These are phyloP conservation scores for Phalaenopsis hybrid DNA, from an alignment of 116 monocot genomes.

Conservation along the genomic window DNA sequence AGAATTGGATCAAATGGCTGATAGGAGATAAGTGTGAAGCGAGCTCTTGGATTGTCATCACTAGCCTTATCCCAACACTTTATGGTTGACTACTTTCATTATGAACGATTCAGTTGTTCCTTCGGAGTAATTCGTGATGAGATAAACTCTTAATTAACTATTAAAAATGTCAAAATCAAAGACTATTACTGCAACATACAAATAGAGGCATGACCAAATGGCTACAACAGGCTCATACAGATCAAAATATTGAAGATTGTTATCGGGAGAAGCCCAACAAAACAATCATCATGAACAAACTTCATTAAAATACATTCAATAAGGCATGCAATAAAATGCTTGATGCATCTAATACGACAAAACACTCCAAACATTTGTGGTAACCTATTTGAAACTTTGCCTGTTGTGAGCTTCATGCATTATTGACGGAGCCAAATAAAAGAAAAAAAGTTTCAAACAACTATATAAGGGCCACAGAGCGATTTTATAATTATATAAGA, in stretches of 20 bases:
- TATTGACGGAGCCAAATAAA: neutral
- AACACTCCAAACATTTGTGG: too few species aligned
- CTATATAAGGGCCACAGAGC: neutral
- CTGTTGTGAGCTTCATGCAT: too few species aligned
- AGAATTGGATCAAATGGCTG: neutral
- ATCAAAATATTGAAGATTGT: neutral
- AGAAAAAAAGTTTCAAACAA: neutral
- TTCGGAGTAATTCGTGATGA: too few species aligned
- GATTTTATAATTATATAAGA: neutral
- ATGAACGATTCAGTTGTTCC: too few species aligned
- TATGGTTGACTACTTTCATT: too few species aligned
- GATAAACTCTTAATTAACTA: too few species aligned
- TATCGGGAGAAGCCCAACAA: neutral
- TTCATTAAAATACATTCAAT: too few species aligned
- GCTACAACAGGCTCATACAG: neutral
- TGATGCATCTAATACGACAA: too few species aligned
- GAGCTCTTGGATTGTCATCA: neutral
- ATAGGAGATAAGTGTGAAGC: neutral
- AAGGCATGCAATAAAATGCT: too few species aligned
- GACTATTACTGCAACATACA: neutral
- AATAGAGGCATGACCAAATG: neutral
- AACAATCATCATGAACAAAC: too few species aligned
- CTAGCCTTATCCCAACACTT: neutral
- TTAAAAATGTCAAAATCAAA: neutral
- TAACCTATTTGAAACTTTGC: too few species aligned